Evolutionary conservation across 352 stramenopile species (phyloP), one percentile per base, ranked within the genome.

Genomic region (Pythium dissimile): DNA sequence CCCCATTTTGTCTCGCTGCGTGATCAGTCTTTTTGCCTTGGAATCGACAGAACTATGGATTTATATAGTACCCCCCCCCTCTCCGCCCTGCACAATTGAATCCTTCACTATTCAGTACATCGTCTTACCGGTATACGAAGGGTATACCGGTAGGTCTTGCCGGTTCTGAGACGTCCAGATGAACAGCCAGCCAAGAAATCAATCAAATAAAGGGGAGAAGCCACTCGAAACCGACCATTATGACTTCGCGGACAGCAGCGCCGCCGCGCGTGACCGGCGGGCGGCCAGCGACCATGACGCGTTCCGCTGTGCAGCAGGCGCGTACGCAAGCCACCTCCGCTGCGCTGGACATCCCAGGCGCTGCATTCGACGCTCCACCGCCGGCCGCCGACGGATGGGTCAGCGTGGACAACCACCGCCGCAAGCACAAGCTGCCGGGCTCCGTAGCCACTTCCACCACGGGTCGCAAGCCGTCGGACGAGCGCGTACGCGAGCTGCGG

Each of bases 1-100:
- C 37, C 84, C 84, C 84, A 94, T 94, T 38, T 32, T 51, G 5
- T 28, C 34, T 41, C 37, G 37, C 34, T 58, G 23, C 37, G 18
- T 58, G 49, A 16, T 46, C 8, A 16, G 32, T 41, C 16, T 21
- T 18, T 37, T 41, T 35, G 30, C 30, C 12, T 35, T 35, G n/a
- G n/a, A n/a, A n/a, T n/a, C n/a, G n/a, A n/a, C n/a, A n/a, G n/a
- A n/a, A n/a, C n/a, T n/a, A n/a, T n/a, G n/a, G n/a, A n/a, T n/a
- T n/a, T n/a, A n/a, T n/a, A n/a, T n/a, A n/a, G n/a, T n/a, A n/a
- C n/a, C n/a, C n/a, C n/a, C n/a, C n/a, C n/a, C n/a, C n/a, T n/a
- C n/a, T n/a, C n/a, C n/a, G n/a, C n/a, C n/a, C n/a, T n/a, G n/a
- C n/a, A n/a, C n/a, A n/a, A n/a, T n/a, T n/a, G n/a, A n/a, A n/a